Conservation (phyloP, 2,329 filamentous ascomycete species). For the Epichloe uncinata region DNA sequence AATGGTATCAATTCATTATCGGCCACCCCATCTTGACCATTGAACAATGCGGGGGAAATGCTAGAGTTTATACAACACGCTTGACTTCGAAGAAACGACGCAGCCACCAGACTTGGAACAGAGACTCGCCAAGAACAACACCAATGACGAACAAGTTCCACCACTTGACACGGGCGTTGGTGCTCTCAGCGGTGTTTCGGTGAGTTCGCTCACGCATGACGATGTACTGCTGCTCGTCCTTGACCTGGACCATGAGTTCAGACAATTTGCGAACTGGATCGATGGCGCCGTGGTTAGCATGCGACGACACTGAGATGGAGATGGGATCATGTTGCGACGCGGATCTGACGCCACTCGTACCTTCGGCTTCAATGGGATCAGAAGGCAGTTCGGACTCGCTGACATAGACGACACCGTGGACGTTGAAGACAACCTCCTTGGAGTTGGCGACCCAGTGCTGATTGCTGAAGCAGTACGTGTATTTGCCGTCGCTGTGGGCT, state of each 20-base stretch:
- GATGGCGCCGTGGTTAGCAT: slow-evolving; percentile 6
- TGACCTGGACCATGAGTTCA: slow-evolving; percentile 79
- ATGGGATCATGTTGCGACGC: not conserved
- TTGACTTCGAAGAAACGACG: slow-evolving; percentile 94
- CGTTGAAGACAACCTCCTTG: slow-evolving; percentile 98
- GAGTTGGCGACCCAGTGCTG: slow-evolving; percentile 93
- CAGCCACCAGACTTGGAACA: slow-evolving; percentile 99
- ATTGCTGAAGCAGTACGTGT: slow-evolving; percentile 97
- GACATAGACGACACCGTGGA: slow-evolving; percentile 96
- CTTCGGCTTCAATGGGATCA: slow-evolving; percentile 84
- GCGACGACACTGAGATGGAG: not conserved
- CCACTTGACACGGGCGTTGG: slow-evolving; percentile 96
- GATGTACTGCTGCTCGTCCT: slow-evolving; percentile 97
- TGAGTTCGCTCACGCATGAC: slow-evolving; percentile 89
- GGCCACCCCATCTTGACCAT: no score
- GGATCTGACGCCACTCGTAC: slow-evolving; percentile 30
- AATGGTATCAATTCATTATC: no score
- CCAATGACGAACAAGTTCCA: slow-evolving; percentile 96
- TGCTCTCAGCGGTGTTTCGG: slow-evolving; percentile 97
- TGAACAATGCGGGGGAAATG: no score
- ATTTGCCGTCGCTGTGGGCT: slow-evolving; percentile 74
- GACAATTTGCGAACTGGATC: slow-evolving; percentile 62
- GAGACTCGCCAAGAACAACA: slow-evolving; percentile 76
- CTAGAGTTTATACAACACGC: slow-evolving; percentile 40
- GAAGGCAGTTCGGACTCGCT: slow-evolving; percentile 71